Percentiles rank a stretch among this genome's conserved stretches.
Evolutionary conservation across 345 rosid genomes (phyloP).

Genomic region (Streptanthus diversifolius): DNA sequence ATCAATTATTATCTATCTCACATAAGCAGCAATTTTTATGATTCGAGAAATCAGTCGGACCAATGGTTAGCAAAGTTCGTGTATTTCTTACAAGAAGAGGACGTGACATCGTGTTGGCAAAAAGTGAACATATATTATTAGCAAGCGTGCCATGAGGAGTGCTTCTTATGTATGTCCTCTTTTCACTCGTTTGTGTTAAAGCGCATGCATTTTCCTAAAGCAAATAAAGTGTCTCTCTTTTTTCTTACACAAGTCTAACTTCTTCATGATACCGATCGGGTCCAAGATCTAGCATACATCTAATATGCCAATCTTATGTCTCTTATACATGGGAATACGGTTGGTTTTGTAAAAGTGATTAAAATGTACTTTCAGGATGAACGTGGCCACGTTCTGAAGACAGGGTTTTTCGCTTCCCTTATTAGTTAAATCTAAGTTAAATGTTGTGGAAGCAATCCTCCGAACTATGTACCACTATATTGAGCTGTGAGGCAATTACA

Average conservation of each 20-base stretch:
- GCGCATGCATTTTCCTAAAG: slow-evolving; percentile 30
- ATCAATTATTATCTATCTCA: background rate
- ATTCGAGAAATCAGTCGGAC: slow-evolving; percentile 8
- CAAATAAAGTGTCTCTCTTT: slow-evolving; percentile 22
- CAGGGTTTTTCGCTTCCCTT: background rate
- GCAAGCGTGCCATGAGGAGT: slow-evolving; percentile 33
- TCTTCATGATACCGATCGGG: slow-evolving; percentile 23
- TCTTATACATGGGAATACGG: background rate
- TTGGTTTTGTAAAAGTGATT: background rate
- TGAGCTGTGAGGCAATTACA: background rate
- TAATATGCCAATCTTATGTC: slow-evolving; percentile 2
- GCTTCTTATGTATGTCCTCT: slow-evolving; percentile 18
- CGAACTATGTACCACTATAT: background rate
- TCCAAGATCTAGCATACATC: slow-evolving; percentile 16
- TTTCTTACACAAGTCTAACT: slow-evolving; percentile 22
- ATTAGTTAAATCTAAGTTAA: background rate
- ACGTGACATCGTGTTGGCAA: slow-evolving; percentile 32
- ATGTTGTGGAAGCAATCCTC: background rate
- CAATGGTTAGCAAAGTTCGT: slow-evolving; percentile 20
- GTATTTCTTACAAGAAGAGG: slow-evolving; percentile 28
- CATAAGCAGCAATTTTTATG: background rate
- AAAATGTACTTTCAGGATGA: background rate
- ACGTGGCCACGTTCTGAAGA: background rate
- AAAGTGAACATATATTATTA: slow-evolving; percentile 23
- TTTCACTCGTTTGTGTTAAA: slow-evolving; percentile 21